phyloP scores from a whole-genome alignment of 108 stramenopile genomes.

The Chaetoceros muelleri region DNA sequence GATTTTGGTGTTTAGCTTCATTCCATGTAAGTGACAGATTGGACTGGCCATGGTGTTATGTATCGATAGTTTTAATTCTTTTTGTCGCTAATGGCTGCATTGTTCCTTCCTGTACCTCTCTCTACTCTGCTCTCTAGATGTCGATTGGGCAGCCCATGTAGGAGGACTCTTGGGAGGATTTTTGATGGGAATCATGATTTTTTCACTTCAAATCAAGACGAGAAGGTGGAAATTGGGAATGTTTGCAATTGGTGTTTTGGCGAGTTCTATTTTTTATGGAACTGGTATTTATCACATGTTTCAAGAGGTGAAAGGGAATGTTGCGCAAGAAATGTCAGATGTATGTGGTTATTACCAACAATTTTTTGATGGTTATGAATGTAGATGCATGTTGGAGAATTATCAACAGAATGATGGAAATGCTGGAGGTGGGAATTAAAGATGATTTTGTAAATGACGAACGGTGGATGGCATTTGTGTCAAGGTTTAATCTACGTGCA shows the following conservation, averaged over 20 bases:
- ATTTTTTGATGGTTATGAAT: constrained; percentile 61
- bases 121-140: constrained; percentile 6
- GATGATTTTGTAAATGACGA: no score
- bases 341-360: constrained; percentile 74
- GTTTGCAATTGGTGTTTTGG: constrained; percentile 20
- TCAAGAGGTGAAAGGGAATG: constrained; percentile 24
- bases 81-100: not conserved
- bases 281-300: constrained; percentile 23
- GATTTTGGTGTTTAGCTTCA: constrained; percentile 19
- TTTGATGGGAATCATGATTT: constrained; percentile 28
- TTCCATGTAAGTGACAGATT: constrained; percentile 21
- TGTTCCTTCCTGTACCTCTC: not conserved
- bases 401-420: no score
- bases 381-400: constrained; percentile 39
- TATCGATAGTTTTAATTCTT: no score
- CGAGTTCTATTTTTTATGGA: constrained; percentile 21
- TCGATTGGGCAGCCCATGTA: constrained; percentile 48
- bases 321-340: constrained; percentile 52
- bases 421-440: no score
- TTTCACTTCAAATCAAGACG: constrained; percentile 18
- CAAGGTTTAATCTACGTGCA: no score
- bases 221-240: constrained; percentile 18
- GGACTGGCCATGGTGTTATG: no score
- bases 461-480: no score
- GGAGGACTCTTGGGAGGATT: constrained; percentile 37